Percentiles rank a stretch among this genome's conserved stretches.
phyloP scores from a whole-genome alignment of 2,329 filamentous ascomycete species.

The Fusarium humuli region DNA sequence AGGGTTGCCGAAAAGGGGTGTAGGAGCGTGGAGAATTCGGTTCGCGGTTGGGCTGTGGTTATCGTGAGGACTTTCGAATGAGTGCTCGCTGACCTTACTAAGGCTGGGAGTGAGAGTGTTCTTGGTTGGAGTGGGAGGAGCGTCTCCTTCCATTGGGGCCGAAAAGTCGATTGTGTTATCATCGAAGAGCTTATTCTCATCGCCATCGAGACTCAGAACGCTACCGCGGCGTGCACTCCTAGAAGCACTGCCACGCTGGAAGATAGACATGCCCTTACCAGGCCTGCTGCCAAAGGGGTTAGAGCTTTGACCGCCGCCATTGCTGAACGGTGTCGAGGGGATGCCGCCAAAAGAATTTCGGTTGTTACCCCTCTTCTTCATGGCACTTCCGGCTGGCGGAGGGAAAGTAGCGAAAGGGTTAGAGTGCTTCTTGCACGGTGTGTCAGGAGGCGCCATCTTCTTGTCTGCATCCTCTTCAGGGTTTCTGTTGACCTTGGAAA shows the following conservation, averaged over 20 bases:
- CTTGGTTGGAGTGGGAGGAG: slow-evolving; percentile 96
- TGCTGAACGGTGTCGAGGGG: slow-evolving; percentile 84
- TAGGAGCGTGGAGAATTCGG: slow-evolving; percentile 56
- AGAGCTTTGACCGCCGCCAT: slow-evolving; percentile 61
- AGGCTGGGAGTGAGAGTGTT: slow-evolving; percentile 61
- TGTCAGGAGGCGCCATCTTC: slow-evolving; percentile 85
- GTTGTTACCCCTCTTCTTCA: slow-evolving; percentile 71
- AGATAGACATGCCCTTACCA: slow-evolving; percentile 73
- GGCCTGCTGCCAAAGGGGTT: slow-evolving; percentile 63
- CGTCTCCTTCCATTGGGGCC: slow-evolving; percentile 62
- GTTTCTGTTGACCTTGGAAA: slow-evolving; percentile 93
- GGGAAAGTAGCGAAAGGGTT: slow-evolving; percentile 76
- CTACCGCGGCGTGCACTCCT: slow-evolving; percentile 69
- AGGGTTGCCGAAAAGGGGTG: slow-evolving; percentile 56
- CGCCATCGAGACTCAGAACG: slow-evolving; percentile 83
- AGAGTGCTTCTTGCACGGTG: slow-evolving; percentile 89
- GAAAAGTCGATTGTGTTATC: slow-evolving; percentile 48
- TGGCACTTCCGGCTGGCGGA: slow-evolving; percentile 67
- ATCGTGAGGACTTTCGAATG: slow-evolving; percentile 54
- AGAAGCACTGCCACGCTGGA: slow-evolving; percentile 65
- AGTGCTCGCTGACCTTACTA: slow-evolving; percentile 53
- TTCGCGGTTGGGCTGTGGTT: slow-evolving; percentile 58
- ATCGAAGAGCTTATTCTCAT: slow-evolving; percentile 69
- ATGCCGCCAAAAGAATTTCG: slow-evolving; percentile 78
- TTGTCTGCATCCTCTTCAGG: slow-evolving; percentile 73